Percentiles rank a stretch among this genome's conserved stretches.
These are phyloP conservation scores for Trichoderma virens DNA, from an alignment of 495 filamentous ascomycete species.

Conservation along the genomic window DNA sequence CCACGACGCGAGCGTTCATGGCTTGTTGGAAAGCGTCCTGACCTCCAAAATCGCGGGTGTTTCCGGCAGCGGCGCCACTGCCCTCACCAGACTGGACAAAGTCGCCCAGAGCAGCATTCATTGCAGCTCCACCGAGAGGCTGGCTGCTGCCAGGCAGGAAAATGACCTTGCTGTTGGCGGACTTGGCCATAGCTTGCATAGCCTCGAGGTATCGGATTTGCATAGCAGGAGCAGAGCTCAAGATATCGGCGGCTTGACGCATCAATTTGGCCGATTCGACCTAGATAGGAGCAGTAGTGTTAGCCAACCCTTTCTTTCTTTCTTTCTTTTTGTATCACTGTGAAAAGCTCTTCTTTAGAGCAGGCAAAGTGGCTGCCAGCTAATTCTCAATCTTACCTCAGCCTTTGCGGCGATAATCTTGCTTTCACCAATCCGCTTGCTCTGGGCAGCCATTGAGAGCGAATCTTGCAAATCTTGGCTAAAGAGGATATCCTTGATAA, in stretches of 20 bases:
- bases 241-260: slow-evolving; percentile 94
- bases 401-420: slow-evolving; percentile 97
- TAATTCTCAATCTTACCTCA: slow-evolving; percentile 37
- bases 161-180: slow-evolving; percentile 92
- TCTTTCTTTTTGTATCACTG: background rate
- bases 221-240: slow-evolving; percentile 91
- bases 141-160: slow-evolving; percentile 69
- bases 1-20: slow-evolving; percentile 76
- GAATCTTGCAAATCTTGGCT: slow-evolving; percentile 91
- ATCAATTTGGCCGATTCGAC: slow-evolving; percentile 96
- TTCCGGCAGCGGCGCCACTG: slow-evolving; percentile 13
- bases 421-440: slow-evolving; percentile 94
- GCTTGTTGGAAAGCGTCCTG: slow-evolving; percentile 62
- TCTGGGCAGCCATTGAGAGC: slow-evolving; percentile 99
- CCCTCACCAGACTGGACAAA: slow-evolving; percentile 19
- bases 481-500: slow-evolving; percentile 99
- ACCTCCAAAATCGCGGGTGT: slow-evolving; percentile 34
- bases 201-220: slow-evolving; percentile 98
- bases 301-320: background rate
- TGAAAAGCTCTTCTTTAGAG: background rate
- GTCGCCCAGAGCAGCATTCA: slow-evolving; percentile 24
- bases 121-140: slow-evolving; percentile 46
- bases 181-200: slow-evolving; percentile 99
- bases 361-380: background rate
- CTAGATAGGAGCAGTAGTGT: background rate